Conservation (phyloP, 768 basidiomycete genomes). For the Tephrocybe rancida region DNA sequence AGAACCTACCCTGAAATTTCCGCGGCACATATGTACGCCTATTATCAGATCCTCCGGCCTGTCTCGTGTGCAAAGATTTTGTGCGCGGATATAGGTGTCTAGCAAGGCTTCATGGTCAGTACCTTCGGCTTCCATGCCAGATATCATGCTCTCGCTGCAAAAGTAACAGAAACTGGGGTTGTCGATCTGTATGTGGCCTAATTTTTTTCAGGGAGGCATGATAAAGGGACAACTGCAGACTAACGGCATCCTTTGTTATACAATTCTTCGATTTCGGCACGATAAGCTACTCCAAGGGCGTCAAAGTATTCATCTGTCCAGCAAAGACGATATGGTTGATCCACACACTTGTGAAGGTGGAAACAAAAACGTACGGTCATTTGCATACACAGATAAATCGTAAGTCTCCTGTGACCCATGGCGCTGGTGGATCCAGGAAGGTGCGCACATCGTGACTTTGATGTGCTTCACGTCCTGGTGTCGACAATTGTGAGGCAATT, state of each 20-base stretch:
- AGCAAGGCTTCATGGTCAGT: constrained; percentile 65
- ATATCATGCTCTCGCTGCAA: constrained; percentile 56
- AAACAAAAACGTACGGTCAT: constrained; percentile 38
- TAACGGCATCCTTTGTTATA: constrained; percentile 49
- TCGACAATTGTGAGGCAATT: background rate
- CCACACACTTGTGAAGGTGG: too few species aligned
- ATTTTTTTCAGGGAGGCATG: background rate
- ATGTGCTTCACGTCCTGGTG: constrained; percentile 58
- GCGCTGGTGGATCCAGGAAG: constrained; percentile 67
- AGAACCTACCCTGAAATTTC: constrained; percentile 43
- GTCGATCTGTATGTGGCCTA: constrained; percentile 51
- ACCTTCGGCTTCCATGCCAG: constrained; percentile 54
- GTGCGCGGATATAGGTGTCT: constrained; percentile 64
- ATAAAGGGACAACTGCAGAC: constrained; percentile 12
- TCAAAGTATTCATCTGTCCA: constrained; percentile 46
- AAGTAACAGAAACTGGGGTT: constrained; percentile 60
- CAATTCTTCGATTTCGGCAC: constrained; percentile 46
- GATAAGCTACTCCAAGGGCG: constrained; percentile 44
- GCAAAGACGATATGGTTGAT: background rate
- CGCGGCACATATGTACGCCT: constrained; percentile 61
- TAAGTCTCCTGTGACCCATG: constrained; percentile 58
- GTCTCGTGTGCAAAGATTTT: constrained; percentile 54
- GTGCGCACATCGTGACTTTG: constrained; percentile 69
- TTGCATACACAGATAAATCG: constrained; percentile 55
- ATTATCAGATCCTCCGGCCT: constrained; percentile 54